Evolutionary conservation across 306 rosid genomes (phyloP).

Genomic region (Quercus robur): DNA sequence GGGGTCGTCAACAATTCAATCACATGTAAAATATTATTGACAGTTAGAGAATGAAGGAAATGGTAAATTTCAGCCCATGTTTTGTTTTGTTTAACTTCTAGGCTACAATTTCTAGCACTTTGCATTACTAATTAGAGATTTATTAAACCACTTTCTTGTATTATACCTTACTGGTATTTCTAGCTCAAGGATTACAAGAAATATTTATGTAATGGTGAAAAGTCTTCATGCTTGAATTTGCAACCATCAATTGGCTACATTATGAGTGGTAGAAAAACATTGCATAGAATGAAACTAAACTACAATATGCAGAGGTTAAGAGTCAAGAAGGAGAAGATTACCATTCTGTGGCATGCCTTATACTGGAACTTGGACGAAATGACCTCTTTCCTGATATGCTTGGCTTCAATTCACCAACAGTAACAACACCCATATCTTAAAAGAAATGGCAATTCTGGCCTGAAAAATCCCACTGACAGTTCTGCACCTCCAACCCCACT

Average conservation of each 20-base stretch:
- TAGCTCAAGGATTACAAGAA: too few relatives aligned
- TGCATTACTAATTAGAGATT: not conserved
- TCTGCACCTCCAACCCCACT: conserved; percentile 22
- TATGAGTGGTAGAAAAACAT: not conserved
- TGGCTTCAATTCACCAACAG: conserved; percentile 87
- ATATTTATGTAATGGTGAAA: too few relatives aligned
- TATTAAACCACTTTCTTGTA: too few relatives aligned
- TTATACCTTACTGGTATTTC: too few relatives aligned
- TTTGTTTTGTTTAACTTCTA: not conserved
- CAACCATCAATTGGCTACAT: too few relatives aligned
- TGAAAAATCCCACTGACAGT: conserved; percentile 13
- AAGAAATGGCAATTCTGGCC: conserved; percentile 16
- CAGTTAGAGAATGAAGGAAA: not conserved
- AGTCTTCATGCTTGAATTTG: too few relatives aligned
- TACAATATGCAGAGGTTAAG: not conserved
- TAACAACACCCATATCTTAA: conserved; percentile 79
- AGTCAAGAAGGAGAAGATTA: conserved; percentile 27
- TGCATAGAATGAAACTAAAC: conserved; percentile 1
- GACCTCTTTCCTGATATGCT: conserved; percentile 94
- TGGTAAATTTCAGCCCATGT: not conserved
- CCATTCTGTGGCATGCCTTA: conserved; percentile 98
- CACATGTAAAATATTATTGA: too few relatives aligned
- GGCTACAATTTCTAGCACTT: not conserved
- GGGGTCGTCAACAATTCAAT: too few relatives aligned
- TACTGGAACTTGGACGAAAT: conserved; percentile 84